Conservation (phyloP, 805 yeast species). For the Kuraishia molischiana region DNA sequence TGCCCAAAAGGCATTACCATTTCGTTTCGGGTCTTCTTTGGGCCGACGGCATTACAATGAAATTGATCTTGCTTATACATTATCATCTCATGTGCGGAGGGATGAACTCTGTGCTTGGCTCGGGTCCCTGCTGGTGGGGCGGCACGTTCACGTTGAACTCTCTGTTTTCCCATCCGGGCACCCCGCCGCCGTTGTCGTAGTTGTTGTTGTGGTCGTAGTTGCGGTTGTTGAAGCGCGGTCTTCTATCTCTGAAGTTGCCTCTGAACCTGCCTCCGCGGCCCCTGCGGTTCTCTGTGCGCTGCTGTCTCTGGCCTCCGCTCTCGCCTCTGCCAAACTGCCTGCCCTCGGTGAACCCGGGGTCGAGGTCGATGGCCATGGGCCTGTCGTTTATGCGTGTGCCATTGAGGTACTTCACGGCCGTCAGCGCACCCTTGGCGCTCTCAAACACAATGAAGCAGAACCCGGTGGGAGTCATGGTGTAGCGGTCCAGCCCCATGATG, state of each 20-base stretch:
- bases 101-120: background rate
- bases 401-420: slow-evolving; percentile 74
- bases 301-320: slow-evolving; percentile 74
- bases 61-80: no score
- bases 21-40: no score
- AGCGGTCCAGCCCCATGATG: slow-evolving; percentile 91
- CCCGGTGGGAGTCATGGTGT: slow-evolving; percentile 90
- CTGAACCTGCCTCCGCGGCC: no score
- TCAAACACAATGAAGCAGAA: slow-evolving; percentile 86
- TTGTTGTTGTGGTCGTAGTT: slow-evolving; percentile 3
- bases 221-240: slow-evolving; percentile 7
- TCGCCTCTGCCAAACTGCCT: slow-evolving; percentile 92
- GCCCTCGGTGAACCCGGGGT: slow-evolving; percentile 94
- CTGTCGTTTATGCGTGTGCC: slow-evolving; percentile 81
- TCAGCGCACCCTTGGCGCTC: slow-evolving; percentile 59
- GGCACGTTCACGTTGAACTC: background rate
- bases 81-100: slow-evolving; percentile 1
- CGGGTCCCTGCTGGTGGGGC: slow-evolving; percentile 1
- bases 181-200: background rate
- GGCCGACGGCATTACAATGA: no score
- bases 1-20: no score
- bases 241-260: slow-evolving; percentile 5
- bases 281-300: slow-evolving; percentile 4
- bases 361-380: slow-evolving; percentile 76
- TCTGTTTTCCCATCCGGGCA: background rate